Evolutionary conservation across 2,329 filamentous ascomycete species (phyloP).

Genomic region (Penicillium nordicum): DNA sequence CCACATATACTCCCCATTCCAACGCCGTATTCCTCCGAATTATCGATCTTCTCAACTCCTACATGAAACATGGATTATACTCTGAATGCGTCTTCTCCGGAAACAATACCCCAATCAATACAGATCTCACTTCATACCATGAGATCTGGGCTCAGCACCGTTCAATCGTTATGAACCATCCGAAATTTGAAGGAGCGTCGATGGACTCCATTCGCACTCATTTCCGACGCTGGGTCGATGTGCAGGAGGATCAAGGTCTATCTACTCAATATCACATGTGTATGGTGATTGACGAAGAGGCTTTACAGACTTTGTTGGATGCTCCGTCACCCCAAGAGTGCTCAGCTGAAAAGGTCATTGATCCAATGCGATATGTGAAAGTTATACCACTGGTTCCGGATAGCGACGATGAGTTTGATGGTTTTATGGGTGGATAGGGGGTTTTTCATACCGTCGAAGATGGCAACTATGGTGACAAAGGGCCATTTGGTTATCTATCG

Average conservation of each 20-base stretch:
- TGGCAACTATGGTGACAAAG: not conserved
- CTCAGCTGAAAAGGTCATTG: not conserved
- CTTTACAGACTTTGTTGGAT: not conserved
- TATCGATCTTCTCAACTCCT: not conserved
- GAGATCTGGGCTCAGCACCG: not conserved
- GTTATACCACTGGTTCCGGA: not conserved
- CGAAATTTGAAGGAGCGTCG: not conserved
- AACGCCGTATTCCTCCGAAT: not conserved
- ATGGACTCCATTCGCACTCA: not conserved
- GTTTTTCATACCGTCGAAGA: not conserved
- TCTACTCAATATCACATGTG: not conserved
- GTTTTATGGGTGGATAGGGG: not conserved
- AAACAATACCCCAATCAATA: not conserved
- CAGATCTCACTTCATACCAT: not conserved
- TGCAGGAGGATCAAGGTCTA: not conserved
- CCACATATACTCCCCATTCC: not conserved
- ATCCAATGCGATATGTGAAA: not conserved
- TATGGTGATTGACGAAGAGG: slow-evolving; percentile 2
- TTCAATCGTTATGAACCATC: not conserved
- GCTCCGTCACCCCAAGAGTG: not conserved
- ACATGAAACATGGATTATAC: not conserved
- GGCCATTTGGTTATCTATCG: not conserved
- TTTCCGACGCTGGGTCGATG: not conserved
- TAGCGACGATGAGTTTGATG: not conserved
- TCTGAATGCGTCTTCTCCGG: not conserved